phyloP scores from a whole-genome alignment of 306 rosid species.

The Parietaria judaica region DNA sequence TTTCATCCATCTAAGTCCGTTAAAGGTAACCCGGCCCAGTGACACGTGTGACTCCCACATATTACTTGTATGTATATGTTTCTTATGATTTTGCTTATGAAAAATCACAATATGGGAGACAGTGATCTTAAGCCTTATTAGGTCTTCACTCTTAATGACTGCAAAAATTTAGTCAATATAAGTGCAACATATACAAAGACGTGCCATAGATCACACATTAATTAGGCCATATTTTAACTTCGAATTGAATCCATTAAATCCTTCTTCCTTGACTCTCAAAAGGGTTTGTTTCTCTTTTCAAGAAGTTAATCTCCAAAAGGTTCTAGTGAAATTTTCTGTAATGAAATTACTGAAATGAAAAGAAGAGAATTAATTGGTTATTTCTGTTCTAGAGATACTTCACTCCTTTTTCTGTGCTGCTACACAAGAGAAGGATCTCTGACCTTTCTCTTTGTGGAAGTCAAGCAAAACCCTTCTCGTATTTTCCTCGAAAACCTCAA shows the following conservation, averaged over 20 bases:
- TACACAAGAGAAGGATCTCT: conserved; percentile 49
- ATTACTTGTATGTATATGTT: too few species aligned
- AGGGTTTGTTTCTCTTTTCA: background rate
- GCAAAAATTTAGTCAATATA: background rate
- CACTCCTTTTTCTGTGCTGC: conserved; percentile 49
- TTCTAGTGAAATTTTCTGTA: too few species aligned
- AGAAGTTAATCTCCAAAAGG: too few species aligned
- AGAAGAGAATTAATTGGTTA: background rate
- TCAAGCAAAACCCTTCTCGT: conserved; percentile 30
- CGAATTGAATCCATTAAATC: background rate
- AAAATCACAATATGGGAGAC: too few species aligned
- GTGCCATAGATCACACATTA: background rate
- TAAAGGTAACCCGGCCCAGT: too few species aligned
- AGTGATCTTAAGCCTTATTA: too few species aligned
- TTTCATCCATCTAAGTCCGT: too few species aligned
- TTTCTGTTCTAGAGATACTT: conserved; percentile 46
- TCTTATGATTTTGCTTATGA: too few species aligned
- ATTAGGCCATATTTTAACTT: background rate
- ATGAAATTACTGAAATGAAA: background rate
- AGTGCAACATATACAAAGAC: background rate
- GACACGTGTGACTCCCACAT: too few species aligned
- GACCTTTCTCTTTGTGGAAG: conserved; percentile 38
- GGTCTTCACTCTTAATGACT: too few species aligned
- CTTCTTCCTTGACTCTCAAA: background rate
- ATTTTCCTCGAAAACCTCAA: conserved; percentile 27